Evolutionary conservation across 148 eudicot genomes (phyloP).

Genomic region (Rhododendron kiyosumense): DNA sequence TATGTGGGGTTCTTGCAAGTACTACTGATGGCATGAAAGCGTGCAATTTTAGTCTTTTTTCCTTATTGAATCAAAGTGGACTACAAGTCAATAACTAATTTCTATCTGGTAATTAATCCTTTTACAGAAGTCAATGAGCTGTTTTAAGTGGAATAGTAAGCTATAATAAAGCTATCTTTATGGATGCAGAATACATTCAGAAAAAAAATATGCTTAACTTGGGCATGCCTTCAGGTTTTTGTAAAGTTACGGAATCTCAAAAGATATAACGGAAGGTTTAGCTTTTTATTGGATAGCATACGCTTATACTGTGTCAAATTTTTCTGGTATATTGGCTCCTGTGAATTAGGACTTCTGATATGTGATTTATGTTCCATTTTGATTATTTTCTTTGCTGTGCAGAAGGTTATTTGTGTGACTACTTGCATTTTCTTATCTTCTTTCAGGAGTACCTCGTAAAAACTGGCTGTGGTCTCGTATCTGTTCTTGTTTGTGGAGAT

Average conservation of each 20-base stretch:
- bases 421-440: slow-evolving; percentile 2
- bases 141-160: neutral
- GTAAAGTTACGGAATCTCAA: neutral
- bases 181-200: neutral
- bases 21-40: neutral
- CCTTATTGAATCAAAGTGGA: neutral
- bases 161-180: neutral
- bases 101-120: neutral
- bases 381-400: neutral
- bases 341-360: neutral
- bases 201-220: slow-evolving; percentile 8
- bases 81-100: neutral
- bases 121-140: slow-evolving; percentile 2
- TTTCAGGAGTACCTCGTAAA: slow-evolving; percentile 70
- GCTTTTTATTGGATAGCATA: neutral
- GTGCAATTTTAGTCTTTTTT: neutral
- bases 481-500: slow-evolving; percentile 76
- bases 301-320: neutral
- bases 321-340: neutral
- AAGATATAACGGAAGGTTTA: neutral
- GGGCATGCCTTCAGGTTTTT: neutral
- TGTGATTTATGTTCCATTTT: slow-evolving; percentile 1
- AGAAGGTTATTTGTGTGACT: neutral
- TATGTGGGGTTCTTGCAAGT: neutral
- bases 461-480: slow-evolving; percentile 62